Conservation (phyloP, 805 yeast species). For the Tetrapisispora taiwanensis region DNA sequence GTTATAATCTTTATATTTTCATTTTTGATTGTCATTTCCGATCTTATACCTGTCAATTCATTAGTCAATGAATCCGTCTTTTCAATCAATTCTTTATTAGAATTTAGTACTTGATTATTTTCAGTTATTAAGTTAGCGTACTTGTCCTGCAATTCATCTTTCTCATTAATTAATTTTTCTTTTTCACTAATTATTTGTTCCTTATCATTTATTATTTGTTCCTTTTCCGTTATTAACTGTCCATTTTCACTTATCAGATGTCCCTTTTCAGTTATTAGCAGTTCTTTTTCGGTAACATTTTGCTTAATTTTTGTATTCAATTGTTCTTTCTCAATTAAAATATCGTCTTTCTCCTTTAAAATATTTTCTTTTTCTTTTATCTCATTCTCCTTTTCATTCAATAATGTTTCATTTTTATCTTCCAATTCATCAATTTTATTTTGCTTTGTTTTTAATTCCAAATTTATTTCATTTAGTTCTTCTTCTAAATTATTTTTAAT, state of each 20-base stretch:
- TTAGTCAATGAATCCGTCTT: no score
- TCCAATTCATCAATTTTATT: background rate
- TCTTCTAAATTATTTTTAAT: background rate
- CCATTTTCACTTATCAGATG: background rate
- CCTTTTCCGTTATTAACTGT: background rate
- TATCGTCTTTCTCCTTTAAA: background rate
- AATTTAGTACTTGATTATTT: no score
- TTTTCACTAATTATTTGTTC: background rate
- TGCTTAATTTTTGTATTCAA: no score
- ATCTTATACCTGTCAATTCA: no score
- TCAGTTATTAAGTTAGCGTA: no score
- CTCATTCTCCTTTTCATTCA: background rate
- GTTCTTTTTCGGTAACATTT: background rate
- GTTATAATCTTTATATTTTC: no score
- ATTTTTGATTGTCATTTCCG: no score
- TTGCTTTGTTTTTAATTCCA: background rate
- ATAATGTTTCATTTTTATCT: background rate
- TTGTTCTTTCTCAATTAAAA: background rate
- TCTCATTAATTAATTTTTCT: background rate
- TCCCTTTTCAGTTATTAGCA: background rate
- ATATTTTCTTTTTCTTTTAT: background rate
- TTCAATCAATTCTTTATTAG: no score
- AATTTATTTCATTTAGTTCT: background rate
- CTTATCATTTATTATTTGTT: background rate
- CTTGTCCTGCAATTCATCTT: background rate